Conservation (phyloP, 2,329 filamentous ascomycete genomes). For the Aulographum hederae region DNA sequence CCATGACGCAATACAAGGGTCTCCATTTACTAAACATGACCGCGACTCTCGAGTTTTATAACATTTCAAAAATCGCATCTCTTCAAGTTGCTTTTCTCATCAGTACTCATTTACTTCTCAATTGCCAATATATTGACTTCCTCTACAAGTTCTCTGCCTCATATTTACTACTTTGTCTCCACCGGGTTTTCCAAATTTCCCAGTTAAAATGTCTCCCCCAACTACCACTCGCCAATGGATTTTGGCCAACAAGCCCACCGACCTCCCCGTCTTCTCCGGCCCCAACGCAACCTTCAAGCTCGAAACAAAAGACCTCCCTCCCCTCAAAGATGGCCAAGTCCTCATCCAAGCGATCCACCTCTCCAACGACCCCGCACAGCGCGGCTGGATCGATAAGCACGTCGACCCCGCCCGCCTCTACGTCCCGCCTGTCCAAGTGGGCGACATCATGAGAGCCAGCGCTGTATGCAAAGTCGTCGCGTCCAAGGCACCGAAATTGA, state of each 20-base stretch:
- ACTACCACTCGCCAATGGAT: constrained; percentile 19
- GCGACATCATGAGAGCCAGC: constrained; percentile 19
- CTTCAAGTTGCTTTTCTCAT: too few relatives aligned
- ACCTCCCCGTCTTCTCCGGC: constrained; percentile 17
- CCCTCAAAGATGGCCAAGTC: constrained; percentile 20
- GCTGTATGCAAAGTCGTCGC: constrained; percentile 19
- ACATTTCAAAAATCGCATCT: too few relatives aligned
- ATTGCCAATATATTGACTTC: too few relatives aligned
- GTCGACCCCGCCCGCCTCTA: constrained; percentile 26
- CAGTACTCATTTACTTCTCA: too few relatives aligned
- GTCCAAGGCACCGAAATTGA: constrained; percentile 13
- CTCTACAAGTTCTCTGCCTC: too few relatives aligned
- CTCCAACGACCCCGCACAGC: constrained; percentile 35
- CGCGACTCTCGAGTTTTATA: too few relatives aligned
- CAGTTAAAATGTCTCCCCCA: constrained; percentile 3
- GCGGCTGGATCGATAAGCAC: constrained; percentile 28
- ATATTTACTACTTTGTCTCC: too few relatives aligned
- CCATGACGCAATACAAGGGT: too few relatives aligned
- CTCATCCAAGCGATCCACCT: constrained; percentile 28
- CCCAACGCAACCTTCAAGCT: constrained; percentile 22
- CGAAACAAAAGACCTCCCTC: constrained; percentile 15
- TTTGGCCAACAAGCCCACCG: constrained; percentile 20
- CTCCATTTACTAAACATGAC: too few relatives aligned
- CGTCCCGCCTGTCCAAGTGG: constrained; percentile 22
- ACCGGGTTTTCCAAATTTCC: too few relatives aligned